Conservation (phyloP, 2,329 filamentous ascomycete genomes). For the Aureobasidium sp. region DNA sequence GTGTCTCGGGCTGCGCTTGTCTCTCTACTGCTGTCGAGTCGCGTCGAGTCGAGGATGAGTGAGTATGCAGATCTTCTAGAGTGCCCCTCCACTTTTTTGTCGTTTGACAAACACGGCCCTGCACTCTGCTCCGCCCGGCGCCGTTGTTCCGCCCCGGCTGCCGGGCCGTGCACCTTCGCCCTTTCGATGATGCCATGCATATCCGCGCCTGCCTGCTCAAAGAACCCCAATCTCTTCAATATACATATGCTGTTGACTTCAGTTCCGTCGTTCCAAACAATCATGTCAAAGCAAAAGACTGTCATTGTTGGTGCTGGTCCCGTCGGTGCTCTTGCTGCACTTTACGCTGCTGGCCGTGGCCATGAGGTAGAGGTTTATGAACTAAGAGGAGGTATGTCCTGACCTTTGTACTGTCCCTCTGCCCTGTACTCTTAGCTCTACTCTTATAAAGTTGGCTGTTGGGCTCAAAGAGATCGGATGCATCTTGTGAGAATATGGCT, state of each 20-base stretch:
- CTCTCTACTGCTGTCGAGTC: background rate
- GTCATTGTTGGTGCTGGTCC: constrained; percentile 77
- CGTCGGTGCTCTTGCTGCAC: constrained; percentile 48
- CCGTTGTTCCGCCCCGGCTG: constrained; percentile 1
- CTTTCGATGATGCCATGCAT: constrained; percentile 1
- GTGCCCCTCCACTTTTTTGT: constrained; percentile 3
- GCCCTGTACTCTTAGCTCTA: background rate
- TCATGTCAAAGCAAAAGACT: constrained; percentile 50
- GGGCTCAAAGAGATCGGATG: no score
- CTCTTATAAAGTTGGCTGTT: background rate
- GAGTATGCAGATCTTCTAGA: background rate
- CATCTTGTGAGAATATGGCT: background rate
- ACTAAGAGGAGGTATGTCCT: constrained; percentile 68
- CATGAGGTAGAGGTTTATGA: constrained; percentile 93
- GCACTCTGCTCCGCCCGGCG: background rate
- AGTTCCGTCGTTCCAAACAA: background rate
- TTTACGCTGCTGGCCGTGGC: constrained; percentile 85
- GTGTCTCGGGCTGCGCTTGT: no score
- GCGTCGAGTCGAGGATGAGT: background rate
- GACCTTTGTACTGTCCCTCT: background rate
- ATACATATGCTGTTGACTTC: background rate
- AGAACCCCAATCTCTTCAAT: background rate
- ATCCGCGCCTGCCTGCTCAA: background rate
- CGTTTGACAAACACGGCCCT: background rate
- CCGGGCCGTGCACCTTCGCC: background rate